These are phyloP conservation scores for Xylaria castorea DNA, from an alignment of 495 filamentous ascomycete species.

Conservation along the genomic window DNA sequence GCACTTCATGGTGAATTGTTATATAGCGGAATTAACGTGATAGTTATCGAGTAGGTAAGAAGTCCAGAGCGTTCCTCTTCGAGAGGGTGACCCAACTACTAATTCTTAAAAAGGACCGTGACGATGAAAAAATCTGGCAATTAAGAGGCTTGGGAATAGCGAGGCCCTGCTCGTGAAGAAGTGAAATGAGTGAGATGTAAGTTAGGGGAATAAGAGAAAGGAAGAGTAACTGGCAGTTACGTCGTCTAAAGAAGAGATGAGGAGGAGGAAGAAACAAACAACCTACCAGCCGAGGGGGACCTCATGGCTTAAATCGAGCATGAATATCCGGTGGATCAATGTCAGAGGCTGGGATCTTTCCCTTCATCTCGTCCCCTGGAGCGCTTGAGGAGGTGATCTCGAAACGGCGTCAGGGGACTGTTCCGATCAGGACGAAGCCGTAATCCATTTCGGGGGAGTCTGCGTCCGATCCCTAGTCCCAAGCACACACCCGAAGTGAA, in stretches of 20 bases:
- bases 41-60: conserved; percentile 21
- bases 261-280: conserved; percentile 48
- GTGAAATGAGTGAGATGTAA: conserved; percentile 40
- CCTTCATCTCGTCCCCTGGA: conserved; percentile 37
- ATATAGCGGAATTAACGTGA: conserved; percentile 18
- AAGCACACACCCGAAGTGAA: not conserved
- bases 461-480: conserved; percentile 24
- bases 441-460: conserved; percentile 23
- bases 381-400: conserved; percentile 48
- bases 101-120: conserved; percentile 38
- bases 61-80: conserved; percentile 17
- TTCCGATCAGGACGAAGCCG: conserved; percentile 41
- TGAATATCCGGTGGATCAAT: conserved; percentile 46
- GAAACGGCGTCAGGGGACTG: conserved; percentile 53
- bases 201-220: conserved; percentile 39
- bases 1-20: conserved; percentile 59
- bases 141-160: conserved; percentile 44
- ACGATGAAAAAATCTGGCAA: conserved; percentile 35
- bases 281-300: conserved; percentile 37
- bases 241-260: conserved; percentile 44
- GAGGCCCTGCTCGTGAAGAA: conserved; percentile 65
- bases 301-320: conserved; percentile 60
- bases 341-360: conserved; percentile 33
- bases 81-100: conserved; percentile 30
- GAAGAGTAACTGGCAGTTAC: conserved; percentile 40